Evolutionary conservation across 2,329 filamentous ascomycete species (phyloP).

Genomic region (Colletotrichum sansevieriae): DNA sequence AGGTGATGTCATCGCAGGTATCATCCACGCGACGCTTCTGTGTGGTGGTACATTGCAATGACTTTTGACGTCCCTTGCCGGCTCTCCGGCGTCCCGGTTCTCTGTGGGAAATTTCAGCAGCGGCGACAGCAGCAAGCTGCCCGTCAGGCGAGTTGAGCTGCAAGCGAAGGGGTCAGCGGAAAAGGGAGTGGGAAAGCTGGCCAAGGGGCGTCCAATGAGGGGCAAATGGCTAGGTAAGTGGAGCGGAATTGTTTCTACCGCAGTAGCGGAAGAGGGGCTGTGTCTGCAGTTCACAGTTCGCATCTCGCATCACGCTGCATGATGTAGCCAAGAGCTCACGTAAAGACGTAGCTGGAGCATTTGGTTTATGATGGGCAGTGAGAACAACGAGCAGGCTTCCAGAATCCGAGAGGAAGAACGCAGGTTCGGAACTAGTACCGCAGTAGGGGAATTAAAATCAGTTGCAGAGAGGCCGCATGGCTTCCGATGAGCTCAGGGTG

Average conservation of each 20-base stretch:
- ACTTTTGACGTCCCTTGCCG: conserved; percentile 1
- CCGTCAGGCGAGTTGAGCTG: not conserved
- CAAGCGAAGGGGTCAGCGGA: conserved; percentile 17
- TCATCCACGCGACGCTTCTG: too few relatives aligned
- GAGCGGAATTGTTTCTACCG: not conserved
- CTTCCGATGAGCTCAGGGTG: not conserved
- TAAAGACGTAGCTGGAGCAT: not conserved
- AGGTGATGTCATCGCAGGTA: conserved; percentile 1
- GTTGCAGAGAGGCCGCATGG: not conserved
- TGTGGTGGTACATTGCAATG: not conserved
- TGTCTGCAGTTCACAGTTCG: conserved; percentile 16
- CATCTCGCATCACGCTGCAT: conserved; percentile 22
- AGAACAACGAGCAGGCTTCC: not conserved
- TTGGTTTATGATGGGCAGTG: not conserved
- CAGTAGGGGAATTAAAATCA: not conserved
- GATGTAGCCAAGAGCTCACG: conserved; percentile 23
- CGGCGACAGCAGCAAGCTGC: not conserved
- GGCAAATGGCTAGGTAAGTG: conserved; percentile 13
- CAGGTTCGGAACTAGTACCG: too few relatives aligned
- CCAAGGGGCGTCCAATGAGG: conserved; percentile 3
- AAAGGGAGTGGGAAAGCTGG: not conserved
- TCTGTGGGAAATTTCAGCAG: not conserved
- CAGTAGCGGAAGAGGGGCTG: conserved; percentile 32
- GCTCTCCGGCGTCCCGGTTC: conserved; percentile 30
- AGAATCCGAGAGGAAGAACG: not conserved